Percentiles rank a stretch among this genome's conserved stretches.
These are phyloP conservation scores for Xanthoceras sorbifolium DNA, from an alignment of 345 rosid genomes.

Conservation along the genomic window DNA sequence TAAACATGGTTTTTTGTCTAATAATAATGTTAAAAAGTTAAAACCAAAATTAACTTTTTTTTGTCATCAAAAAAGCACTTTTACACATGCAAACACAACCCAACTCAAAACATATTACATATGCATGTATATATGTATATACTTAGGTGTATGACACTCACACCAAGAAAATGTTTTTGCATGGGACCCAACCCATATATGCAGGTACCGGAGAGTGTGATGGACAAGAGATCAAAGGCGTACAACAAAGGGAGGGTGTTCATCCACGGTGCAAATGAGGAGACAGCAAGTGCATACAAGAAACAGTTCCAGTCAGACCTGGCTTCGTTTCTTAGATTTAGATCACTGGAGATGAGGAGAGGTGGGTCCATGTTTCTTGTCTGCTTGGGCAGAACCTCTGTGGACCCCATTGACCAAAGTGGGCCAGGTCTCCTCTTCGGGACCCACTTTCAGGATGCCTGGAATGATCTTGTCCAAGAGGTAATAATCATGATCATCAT, in stretches of 20 bases:
- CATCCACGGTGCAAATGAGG: constrained; percentile 75
- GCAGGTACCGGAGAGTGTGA: constrained; percentile 81
- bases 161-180: background rate
- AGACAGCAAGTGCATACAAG: constrained; percentile 64
- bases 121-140: too few species aligned
- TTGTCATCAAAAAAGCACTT: background rate
- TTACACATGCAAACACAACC: too few species aligned
- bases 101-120: too few species aligned
- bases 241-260: constrained; percentile 81
- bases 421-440: constrained; percentile 95
- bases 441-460: constrained; percentile 98
- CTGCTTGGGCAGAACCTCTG: constrained; percentile 84
- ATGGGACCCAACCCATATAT: background rate
- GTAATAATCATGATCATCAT: constrained; percentile 37
- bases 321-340: constrained; percentile 61
- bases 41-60: background rate
- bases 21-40: background rate
- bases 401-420: constrained; percentile 89
- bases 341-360: constrained; percentile 76
- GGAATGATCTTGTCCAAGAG: constrained; percentile 98
- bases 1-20: background rate
- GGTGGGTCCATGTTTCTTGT: constrained; percentile 96
- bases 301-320: constrained; percentile 77
- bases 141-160: background rate
- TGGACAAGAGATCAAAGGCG: constrained; percentile 66